Evolutionary conservation across 2,329 filamentous ascomycete genomes (phyloP), one percentile per base, ranked within the genome.

Genomic region (Neofusicoccum laricinum): DNA sequence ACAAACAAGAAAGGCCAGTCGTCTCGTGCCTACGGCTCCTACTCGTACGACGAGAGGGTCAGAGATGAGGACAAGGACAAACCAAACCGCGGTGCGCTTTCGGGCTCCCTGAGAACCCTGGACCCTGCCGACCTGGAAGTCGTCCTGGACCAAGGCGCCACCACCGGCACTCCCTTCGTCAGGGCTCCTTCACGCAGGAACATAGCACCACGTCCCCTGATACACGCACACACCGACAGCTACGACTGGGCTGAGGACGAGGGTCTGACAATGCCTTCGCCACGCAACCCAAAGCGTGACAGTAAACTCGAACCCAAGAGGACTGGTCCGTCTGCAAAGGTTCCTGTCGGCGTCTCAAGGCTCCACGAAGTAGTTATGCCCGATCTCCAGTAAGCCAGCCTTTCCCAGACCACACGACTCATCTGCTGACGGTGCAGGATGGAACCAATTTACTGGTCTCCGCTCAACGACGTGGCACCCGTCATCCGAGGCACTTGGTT

Each of bases 401-500:
- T 15, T 5, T 17, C 15, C 14, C 34, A 3, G 7, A 30, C 25
- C 2, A 4, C 2, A 15, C 2, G 14, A 7, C 71, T n/a, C 12
- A 6, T 70, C 65, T 38, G 38, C 50, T 50, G 36, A 49, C 36
- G 21, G 36, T n/a, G 38, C 32, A 53, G 46, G 15, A 64, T 64
- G 63, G 63, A 59, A 38, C 63, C 63, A 8, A 64, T 64, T 66
- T 99, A 99, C 75, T 99, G 95, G 95, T 93, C 90, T 17, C 94
- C 95, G 7, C 85, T 98, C 36, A 93, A 96, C 71, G 95, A 98
- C 72, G 86, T 96, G 36, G 90, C 92, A 6, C 83, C 88, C 40
- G 93, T 98, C 1, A 84, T 90, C 64, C 85, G 95, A 68, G 93
- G 91, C 0, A 98, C 94, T 0, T 99, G 95, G 95, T 99, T 99